Evolutionary conservation across 2,329 filamentous ascomycete species (phyloP), one percentile per base, ranked within the genome.

Genomic region (Phoma herbarum): DNA sequence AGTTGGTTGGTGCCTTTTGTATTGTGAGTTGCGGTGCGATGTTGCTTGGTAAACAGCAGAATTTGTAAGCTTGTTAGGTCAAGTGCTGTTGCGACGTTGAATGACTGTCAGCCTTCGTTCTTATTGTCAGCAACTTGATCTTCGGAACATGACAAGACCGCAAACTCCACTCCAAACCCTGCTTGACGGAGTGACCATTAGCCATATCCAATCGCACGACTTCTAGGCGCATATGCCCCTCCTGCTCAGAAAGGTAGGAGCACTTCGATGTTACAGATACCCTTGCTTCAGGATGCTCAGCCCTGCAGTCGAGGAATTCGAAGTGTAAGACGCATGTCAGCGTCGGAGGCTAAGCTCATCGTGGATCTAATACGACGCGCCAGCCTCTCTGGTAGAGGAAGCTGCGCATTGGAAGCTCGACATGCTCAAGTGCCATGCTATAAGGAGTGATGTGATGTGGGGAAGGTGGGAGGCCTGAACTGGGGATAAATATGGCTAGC

Each of bases 41-140:
- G 63, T n/a, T 43, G 48, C 26, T 48, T 53, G 37, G 29, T 45
- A 58, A 58, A 37, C 37, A 28, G 14, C 2, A 14, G 23, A 20
- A 49, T 58, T 58, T 53, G 49, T 58, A 52, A 58, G 49, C 55
- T 53, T 23, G 10, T 41, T 10, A 43, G 22, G 41, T 8, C 22
- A 26, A n/a, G 41, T 26, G 23, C 3, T 22, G 41, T 49, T n/a
- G 49, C 48, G 45, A 39, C 37, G 52, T 44, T n/a, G 35, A n/a
- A 3, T 29, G 22, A 44, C 37, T 12, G 12, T n/a, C 25, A 57
- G 25, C 31, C 42, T 35, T 35, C 8, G 26, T 16, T n/a, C 18
- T 43, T 23, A 16, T 28, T 57, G 43, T 47, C 42, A 57, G 42
- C 48, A 51, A 31, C 23, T n/a, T 26, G n/a, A 22, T 31, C 16